Evolutionary conservation across 371 early-diverging fungal species (phyloP).

Genomic region (Mortierella sp.): DNA sequence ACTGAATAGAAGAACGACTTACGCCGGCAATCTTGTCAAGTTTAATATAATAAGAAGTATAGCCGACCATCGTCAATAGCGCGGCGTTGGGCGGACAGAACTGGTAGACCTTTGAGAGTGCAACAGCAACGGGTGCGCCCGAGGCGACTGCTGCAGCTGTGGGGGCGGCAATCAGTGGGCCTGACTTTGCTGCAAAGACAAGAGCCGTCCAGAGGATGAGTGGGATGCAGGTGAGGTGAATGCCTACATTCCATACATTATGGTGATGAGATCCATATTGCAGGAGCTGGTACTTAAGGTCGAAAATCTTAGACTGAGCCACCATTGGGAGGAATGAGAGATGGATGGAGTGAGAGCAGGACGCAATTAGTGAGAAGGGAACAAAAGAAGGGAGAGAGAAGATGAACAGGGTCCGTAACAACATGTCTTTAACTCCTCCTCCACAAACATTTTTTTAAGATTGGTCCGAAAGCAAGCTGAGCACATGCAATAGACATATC

Average conservation of each 20-base stretch:
- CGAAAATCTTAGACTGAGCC: slow-evolving; percentile 59
- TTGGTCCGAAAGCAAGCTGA: no score
- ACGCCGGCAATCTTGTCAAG: slow-evolving; percentile 84
- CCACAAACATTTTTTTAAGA: no score
- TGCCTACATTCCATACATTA: slow-evolving; percentile 79
- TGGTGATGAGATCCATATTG: slow-evolving; percentile 86
- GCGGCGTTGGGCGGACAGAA: slow-evolving; percentile 66
- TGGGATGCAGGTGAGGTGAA: slow-evolving; percentile 94
- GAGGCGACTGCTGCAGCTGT: slow-evolving; percentile 36
- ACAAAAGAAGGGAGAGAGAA: background rate
- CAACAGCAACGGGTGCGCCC: slow-evolving; percentile 24
- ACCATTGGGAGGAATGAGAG: background rate
- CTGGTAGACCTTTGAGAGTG: slow-evolving; percentile 41
- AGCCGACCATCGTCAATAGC: slow-evolving; percentile 65
- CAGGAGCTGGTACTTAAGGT: slow-evolving; percentile 80
- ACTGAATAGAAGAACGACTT: slow-evolving; percentile 4
- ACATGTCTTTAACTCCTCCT: background rate
- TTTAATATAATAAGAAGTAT: slow-evolving; percentile 78
- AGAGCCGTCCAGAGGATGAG: slow-evolving; percentile 86
- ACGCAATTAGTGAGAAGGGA: no score
- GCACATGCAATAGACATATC: no score
- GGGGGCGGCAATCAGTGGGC: slow-evolving; percentile 60
- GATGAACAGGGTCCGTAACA: slow-evolving; percentile 1
- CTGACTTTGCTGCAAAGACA: slow-evolving; percentile 70
- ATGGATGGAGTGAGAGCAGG: background rate